These are phyloP conservation scores for Tolypocladium sp. DNA, from an alignment of 2,329 filamentous ascomycete genomes.

Conservation along the genomic window DNA sequence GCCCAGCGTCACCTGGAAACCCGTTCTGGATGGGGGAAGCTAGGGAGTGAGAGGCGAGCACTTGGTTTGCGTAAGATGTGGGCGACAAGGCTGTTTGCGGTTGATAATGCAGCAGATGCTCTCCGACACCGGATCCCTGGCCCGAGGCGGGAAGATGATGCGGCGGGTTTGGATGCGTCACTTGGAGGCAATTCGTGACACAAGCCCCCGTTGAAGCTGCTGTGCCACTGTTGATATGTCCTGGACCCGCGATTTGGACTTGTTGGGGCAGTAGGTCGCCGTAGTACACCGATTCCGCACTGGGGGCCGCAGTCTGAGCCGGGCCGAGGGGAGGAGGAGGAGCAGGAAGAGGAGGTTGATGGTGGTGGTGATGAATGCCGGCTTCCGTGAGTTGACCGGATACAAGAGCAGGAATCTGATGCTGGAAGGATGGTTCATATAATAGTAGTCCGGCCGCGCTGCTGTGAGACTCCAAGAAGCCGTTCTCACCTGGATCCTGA, in stretches of 20 bases:
- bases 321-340: neutral
- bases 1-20: neutral
- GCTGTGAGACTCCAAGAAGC: neutral
- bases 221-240: neutral
- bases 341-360: neutral
- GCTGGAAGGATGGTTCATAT: constrained; percentile 1
- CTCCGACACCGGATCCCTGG: neutral
- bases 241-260: neutral
- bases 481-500: neutral
- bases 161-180: neutral
- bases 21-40: neutral
- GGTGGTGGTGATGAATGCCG: neutral
- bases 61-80: neutral
- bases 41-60: neutral
- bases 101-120: neutral
- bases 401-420: neutral
- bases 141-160: neutral
- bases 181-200: neutral
- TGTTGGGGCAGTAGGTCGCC: neutral
- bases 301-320: neutral
- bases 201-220: neutral
- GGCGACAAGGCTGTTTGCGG: neutral
- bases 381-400: neutral
- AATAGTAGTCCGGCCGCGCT: neutral
- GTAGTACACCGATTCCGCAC: neutral